Evolutionary conservation across 441 rosid species (phyloP), one percentile per base, ranked within the genome.

Genomic region (Capsella rubella): DNA sequence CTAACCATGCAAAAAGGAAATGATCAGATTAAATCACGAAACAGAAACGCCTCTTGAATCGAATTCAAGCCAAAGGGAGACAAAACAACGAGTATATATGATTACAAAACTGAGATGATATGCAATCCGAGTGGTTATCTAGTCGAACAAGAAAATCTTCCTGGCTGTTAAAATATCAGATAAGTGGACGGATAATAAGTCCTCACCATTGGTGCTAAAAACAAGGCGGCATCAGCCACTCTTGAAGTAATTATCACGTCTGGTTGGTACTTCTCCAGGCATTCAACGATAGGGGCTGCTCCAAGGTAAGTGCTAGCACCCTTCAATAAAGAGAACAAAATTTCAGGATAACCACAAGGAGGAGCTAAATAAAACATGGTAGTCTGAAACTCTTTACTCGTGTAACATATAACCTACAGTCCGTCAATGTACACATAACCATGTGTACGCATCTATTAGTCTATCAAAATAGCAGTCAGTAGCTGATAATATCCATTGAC

Each of bases 201-300:
- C 10, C 79, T 64, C 84, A 94, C 98, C 98, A 94, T 89, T 39
- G 98, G 98, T 68, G 90, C 98, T 78, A 94, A 79, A 77, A 94
- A 94, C 65, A 94, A 85, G 79, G 98, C 87, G n/a, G 93, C 97
- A 79, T 94, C 98, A 64, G 97, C 96, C 58, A 91, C 81, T 75
- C 97, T 82, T 50, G 97, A 94, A 79, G 97, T 89, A 63, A 94
- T 83, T 25, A 94, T 75, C 37, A 94, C 95, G 83, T 89, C 59
- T 47, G 96, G 95, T 73, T 79, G 87, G 86, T 94, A 89, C 76
- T 81, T 91, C 63, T 90, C 96, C 61, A 94, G 87, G 72, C 97
- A 94, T 80, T 89, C 92, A 73, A 94, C 97, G 77, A 94, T 87
- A 3, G 97, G 95, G 79, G 91, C 93, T 64, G 97, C 97, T 81